phyloP scores from a whole-genome alignment of 768 basidiomycete species.

The Russula dissimulans region DNA sequence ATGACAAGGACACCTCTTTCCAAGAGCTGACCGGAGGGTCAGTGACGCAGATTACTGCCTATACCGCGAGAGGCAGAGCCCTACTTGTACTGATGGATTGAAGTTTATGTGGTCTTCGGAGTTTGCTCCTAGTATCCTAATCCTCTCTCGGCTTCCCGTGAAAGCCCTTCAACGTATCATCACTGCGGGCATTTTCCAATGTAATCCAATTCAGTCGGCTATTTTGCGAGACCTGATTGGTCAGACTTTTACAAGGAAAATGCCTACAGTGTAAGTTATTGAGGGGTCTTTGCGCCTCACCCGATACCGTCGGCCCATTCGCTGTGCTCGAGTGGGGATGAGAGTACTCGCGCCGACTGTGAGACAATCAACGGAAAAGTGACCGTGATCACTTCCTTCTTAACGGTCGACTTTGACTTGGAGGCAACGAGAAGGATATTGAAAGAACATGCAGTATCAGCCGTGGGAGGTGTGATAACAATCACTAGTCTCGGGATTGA shows the following conservation, averaged over 20 bases:
- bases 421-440: too few species aligned
- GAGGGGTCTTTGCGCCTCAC: not conserved
- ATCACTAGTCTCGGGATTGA: not conserved
- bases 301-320: slow-evolving; percentile 64
- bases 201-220: too few species aligned
- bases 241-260: too few species aligned
- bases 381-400: not conserved
- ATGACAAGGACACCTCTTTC: slow-evolving; percentile 42
- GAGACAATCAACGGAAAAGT: slow-evolving; percentile 5
- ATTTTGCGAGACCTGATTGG: too few species aligned
- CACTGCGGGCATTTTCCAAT: too few species aligned
- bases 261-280: too few species aligned
- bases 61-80: not conserved
- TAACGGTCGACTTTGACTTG: too few species aligned
- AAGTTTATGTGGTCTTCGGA: slow-evolving; percentile 51
- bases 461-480: too few species aligned
- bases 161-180: too few species aligned
- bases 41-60: not conserved
- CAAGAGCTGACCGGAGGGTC: slow-evolving; percentile 29
- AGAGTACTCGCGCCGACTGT: slow-evolving; percentile 27
- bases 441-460: too few species aligned
- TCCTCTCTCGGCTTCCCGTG: slow-evolving; percentile 23
- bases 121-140: slow-evolving; percentile 51
- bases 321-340: slow-evolving; percentile 64
- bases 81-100: slow-evolving; percentile 37